Base-by-base conservation (phyloP, 1,284 basidiomycete species). In the Apiotrichum domesticum region DNA sequence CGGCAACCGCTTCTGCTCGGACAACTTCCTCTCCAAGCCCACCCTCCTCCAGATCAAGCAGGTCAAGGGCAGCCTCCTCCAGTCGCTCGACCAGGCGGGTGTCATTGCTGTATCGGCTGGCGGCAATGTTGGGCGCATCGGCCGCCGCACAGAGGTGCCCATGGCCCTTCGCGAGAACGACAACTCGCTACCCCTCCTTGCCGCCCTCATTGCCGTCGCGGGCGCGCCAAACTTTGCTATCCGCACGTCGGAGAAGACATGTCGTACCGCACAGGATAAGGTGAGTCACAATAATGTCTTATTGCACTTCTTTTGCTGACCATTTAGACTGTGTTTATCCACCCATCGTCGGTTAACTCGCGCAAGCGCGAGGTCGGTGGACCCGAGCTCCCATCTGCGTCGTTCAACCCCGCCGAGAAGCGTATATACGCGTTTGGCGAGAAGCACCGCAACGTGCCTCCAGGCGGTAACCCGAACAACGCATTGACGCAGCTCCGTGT, bases 221-320 rank as follows among this genome's bases (percentile, higher is more conserved):
- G 84, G 84, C 0, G 90, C 93, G 64, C 94, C 94, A n/a, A 95
- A 96, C 74, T 96, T 93, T 77, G 93, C 90, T 2, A 84, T 97
- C 54, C 80, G 87, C 40, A 84, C 83, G n/a, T 83, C 84, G 6
- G 86, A 87, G 51, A 86, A 82, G 71, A 80, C 80, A 1, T 86
- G 87, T 65, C 81, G 90, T 29, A 97, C 94, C 3, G 81, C 84
- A 14, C 84, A 86, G 66, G 94, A 98, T 70, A 94, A 90, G 83
- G 91, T 93, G 63, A 61, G 82, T 72, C 10, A 6, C 10, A 11
- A n/a, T 15, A 44, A 33, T 4, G 35, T 14, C 29, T 6, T 35
- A 3, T 13, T 11, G 11, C 4, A 4, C 5, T 21, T 21, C 21
- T 15, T 7, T 10, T 15, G 9, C 46, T 53, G 58, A 43, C 61